A percentile compares a stretch with the other conserved stretches of the same genome.
Evolutionary conservation across 139 green algal species (phyloP).

Genomic region (Edaphochlamys debaryana): DNA sequence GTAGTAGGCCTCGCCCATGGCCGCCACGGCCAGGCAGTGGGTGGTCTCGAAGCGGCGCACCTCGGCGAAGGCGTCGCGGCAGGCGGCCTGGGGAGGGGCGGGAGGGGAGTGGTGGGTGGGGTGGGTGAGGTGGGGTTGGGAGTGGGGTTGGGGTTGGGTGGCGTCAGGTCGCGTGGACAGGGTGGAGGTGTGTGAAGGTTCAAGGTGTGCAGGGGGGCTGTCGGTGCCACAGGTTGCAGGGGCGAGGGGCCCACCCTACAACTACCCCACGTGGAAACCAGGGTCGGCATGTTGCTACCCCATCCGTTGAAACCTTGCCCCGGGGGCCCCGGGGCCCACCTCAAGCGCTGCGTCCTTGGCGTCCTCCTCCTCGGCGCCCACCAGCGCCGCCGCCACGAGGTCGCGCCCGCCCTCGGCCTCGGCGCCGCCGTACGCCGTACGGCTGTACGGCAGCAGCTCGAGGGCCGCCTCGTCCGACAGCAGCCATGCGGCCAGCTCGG

Average conservation of each 20-base stretch:
- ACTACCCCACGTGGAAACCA: no score
- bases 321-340: no score
- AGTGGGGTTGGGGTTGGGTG: not conserved
- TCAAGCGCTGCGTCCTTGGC: not conserved
- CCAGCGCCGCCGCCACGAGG: not conserved
- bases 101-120: not conserved
- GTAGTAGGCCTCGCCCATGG: constrained; percentile 75
- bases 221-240: no score
- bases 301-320: no score
- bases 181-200: no score
- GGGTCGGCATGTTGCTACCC: no score
- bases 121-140: constrained; percentile 35
- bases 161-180: no score
- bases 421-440: not conserved
- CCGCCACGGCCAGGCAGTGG: constrained; percentile 68
- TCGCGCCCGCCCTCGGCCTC: not conserved
- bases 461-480: not conserved
- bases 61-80: constrained; percentile 63
- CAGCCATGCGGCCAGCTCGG: constrained; percentile 71
- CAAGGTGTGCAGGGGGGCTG: no score
- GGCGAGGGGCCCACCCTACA: no score
- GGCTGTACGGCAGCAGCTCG: not conserved
- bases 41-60: constrained; percentile 73
- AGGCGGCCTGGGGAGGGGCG: constrained; percentile 46
- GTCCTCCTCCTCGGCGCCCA: not conserved